A percentile compares a stretch with the other conserved stretches of the same genome.
Evolutionary conservation across 2,329 filamentous ascomycete genomes (phyloP).

Genomic region (Camptophora hylomeconis): DNA sequence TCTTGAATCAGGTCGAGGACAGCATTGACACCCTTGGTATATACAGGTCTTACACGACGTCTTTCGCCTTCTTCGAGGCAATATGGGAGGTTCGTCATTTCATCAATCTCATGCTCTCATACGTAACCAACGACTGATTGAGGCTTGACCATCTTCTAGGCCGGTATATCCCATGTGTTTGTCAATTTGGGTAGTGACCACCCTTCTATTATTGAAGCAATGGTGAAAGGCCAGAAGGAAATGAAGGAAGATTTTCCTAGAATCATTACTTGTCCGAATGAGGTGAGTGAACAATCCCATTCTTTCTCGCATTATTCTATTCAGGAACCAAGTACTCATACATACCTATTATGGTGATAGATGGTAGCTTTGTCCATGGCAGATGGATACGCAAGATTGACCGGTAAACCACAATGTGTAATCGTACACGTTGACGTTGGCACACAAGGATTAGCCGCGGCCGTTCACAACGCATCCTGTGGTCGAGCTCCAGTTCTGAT

Average conservation of each 20-base stretch:
- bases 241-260: constrained; percentile 51
- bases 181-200: constrained; percentile 46
- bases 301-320: too few species aligned
- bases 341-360: constrained; percentile 26
- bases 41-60: constrained; percentile 57
- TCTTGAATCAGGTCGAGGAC: too few species aligned
- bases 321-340: constrained; percentile 3
- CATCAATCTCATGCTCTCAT: background rate
- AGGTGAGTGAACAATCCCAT: too few species aligned
- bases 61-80: constrained; percentile 71
- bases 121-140: too few species aligned
- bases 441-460: constrained; percentile 64
- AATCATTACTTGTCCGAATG: constrained; percentile 69
- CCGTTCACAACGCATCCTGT: constrained; percentile 65
- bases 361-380: constrained; percentile 81
- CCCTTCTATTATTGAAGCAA: constrained; percentile 66
- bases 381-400: constrained; percentile 64
- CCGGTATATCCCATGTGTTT: constrained; percentile 38
- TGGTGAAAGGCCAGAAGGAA: constrained; percentile 62
- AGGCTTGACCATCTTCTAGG: constrained; percentile 21
- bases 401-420: constrained; percentile 60
- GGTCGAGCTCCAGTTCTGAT: constrained; percentile 64
- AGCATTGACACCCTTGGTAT: too few species aligned
- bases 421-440: constrained; percentile 74
- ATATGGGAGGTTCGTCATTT: constrained; percentile 58